Conservation (phyloP, 2,329 filamentous ascomycete genomes). For the Macrophomina phaseolina region DNA sequence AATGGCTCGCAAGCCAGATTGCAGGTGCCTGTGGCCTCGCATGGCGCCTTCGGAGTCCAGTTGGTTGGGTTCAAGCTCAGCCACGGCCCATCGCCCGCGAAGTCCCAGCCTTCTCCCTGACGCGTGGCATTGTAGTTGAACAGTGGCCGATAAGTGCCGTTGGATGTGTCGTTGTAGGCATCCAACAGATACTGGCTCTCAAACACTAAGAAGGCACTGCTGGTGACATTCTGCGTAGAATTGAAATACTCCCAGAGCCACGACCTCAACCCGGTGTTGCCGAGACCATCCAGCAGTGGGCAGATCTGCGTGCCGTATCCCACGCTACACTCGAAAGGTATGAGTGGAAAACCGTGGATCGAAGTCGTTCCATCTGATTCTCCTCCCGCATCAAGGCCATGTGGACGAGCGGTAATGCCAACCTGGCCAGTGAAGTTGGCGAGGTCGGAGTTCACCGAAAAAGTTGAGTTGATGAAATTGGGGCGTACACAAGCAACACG, state of each 20-base stretch:
- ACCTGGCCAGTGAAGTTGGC: not conserved
- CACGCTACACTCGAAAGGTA: conserved; percentile 2
- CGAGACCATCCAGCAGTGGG: not conserved
- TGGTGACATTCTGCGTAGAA: conserved; percentile 3
- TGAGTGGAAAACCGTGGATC: not conserved
- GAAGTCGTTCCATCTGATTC: not conserved
- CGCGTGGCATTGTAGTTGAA: not conserved
- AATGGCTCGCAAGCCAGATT: not conserved
- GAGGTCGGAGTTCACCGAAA: not conserved
- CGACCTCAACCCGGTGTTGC: not conserved
- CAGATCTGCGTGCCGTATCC: conserved; percentile 3
- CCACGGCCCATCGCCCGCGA: not conserved
- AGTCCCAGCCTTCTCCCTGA: conserved; percentile 5
- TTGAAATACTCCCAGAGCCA: conserved; percentile 13
- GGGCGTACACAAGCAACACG: conserved; percentile 13
- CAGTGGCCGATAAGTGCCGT: not conserved
- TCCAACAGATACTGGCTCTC: conserved; percentile 6
- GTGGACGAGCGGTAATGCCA: not conserved
- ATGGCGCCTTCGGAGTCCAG: not conserved
- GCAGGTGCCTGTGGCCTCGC: not conserved
- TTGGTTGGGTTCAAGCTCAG: not conserved
- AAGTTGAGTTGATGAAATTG: not conserved
- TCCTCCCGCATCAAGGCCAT: not conserved
- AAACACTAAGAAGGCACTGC: not conserved
- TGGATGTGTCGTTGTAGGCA: not conserved